Base-by-base conservation (phyloP, 768 basidiomycete genomes). In the Leucosporidium yakuticum region DNA sequence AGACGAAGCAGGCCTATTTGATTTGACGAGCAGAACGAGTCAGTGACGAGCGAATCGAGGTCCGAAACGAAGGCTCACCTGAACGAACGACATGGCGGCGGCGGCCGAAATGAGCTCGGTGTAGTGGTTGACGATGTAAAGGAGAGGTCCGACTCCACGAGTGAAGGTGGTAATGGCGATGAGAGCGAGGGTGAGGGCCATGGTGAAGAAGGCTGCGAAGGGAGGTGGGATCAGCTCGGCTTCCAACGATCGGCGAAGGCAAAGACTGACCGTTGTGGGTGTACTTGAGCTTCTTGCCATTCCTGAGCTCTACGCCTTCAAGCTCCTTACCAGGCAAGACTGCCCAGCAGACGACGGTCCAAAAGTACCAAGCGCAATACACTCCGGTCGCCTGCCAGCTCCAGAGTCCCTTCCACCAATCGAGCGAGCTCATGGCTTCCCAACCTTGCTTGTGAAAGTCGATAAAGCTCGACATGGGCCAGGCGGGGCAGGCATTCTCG, bases 321-420 rank as follows among this genome's bases (percentile, higher is more conserved):
- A 91, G 81, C 80, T 82, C 82, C 67, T 90, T 87, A 6, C 85
- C 85, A 23, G 85, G 96, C 19, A 98, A 80, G 59, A 91, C 74
- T 7, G 81, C 82, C 93, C 94, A 97, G 4, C 89, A 83, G 4
- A 85, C 79, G 58, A 97, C 84, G 71, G 85, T 88, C 78, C 88
- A 98, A n/a, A 84, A 80, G 79, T 96, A 97, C 94, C 95, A 99
- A 0, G 79, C 90, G 51, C 88, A 77, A 80, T 97, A 98, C 21
- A 88, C 83, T 27, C 85, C 73, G 3, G 84, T 75, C 0, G 92
- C 92, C 65, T 94, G 81, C 0, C 85, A 84, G 74, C 97, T 93
- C 88, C 90, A 96, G 2, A 96, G 83, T 25, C 81, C 78, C 55
- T 80, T 82, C 87, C 89, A 94, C 84, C 85, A 92, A 23, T 80